Conservation (phyloP, 2,329 filamentous ascomycete genomes). For the Cordyceps cicadae region DNA sequence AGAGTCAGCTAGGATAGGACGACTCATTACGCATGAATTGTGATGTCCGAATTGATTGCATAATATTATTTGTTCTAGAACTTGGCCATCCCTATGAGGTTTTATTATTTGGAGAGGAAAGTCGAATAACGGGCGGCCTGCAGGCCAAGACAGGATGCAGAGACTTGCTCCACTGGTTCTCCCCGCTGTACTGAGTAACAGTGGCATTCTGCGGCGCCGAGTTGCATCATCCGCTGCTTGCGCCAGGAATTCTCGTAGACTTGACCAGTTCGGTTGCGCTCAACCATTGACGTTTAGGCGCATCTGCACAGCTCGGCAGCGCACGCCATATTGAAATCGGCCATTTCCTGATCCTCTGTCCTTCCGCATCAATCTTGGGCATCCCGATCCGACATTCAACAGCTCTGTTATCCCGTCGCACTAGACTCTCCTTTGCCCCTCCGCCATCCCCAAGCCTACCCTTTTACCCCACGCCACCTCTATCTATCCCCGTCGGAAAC, state of each 20-base stretch:
- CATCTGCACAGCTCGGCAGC: slow-evolving; percentile 5
- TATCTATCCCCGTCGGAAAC: slow-evolving; percentile 11
- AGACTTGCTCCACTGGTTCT: not conserved
- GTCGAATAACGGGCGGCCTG: not conserved
- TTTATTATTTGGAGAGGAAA: too few relatives aligned
- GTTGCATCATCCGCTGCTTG: slow-evolving; percentile 7
- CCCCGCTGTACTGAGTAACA: not conserved
- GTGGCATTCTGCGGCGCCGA: not conserved
- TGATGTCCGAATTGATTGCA: not conserved
- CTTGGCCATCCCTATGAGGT: too few relatives aligned
- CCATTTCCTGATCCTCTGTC: not conserved
- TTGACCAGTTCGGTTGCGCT: not conserved
- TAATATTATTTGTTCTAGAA: too few relatives aligned
- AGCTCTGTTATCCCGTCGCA: not conserved
- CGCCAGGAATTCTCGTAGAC: not conserved
- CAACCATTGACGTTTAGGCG: not conserved
- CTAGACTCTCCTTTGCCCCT: not conserved
- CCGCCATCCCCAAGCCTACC: not conserved
- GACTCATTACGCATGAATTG: not conserved
- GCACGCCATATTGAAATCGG: not conserved
- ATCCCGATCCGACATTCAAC: not conserved
- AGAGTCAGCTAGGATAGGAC: not conserved
- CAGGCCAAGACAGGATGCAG: not conserved
- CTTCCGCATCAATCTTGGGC: not conserved
- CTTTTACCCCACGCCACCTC: slow-evolving; percentile 11